phyloP scores from a whole-genome alignment of 345 rosid genomes.

The Fremontodendron californicum region DNA sequence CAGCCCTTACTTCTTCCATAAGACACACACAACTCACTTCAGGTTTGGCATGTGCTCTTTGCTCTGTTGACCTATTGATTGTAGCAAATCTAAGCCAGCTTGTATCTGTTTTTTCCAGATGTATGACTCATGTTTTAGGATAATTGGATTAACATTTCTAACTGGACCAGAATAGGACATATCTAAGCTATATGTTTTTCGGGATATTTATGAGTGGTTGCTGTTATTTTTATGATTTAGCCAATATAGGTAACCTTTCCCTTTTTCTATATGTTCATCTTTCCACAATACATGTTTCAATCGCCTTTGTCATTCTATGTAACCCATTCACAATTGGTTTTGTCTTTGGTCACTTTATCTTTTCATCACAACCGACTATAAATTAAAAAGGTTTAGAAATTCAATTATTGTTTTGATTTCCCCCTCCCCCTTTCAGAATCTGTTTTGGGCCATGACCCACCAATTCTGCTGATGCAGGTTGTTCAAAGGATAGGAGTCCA shows the following conservation, averaged over 20 bases:
- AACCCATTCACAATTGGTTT: background rate
- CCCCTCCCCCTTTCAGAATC: background rate
- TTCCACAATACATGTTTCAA: background rate
- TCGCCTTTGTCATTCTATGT: background rate
- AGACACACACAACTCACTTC: background rate
- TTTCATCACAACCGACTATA: background rate
- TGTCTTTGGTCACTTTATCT: background rate
- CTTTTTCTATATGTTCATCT: background rate
- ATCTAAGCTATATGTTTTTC: background rate
- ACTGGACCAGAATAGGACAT: background rate
- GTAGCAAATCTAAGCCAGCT: background rate
- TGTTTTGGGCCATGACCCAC: background rate
- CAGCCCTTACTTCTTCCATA: background rate
- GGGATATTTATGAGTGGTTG: background rate
- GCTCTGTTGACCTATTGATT: background rate
- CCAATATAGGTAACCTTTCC: background rate
- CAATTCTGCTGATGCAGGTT: conserved; percentile 39
- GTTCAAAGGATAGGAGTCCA: conserved; percentile 74
- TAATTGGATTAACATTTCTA: background rate
- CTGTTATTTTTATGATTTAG: background rate
- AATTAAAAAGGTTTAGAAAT: background rate
- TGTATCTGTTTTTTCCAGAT: background rate
- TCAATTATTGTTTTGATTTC: background rate
- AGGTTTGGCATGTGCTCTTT: background rate
- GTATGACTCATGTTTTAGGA: background rate